Percentiles rank a stretch among this genome's conserved stretches.
Evolutionary conservation across 768 basidiomycete species (phyloP).

Genomic region (Amylocystis lapponica): DNA sequence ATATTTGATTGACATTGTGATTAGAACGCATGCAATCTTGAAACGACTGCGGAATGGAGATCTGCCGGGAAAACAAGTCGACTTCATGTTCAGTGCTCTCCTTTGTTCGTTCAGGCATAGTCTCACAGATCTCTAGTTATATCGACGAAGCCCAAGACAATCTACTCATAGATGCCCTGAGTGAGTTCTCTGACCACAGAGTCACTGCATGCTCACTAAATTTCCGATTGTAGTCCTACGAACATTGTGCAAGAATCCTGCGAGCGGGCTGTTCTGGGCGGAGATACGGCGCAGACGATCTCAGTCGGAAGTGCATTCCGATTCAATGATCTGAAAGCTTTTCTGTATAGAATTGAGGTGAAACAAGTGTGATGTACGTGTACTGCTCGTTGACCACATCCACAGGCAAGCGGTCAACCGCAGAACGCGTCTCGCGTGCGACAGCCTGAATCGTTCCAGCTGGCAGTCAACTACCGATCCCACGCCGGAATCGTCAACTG

Average conservation of each 20-base stretch:
- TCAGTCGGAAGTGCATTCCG: slow-evolving; percentile 66
- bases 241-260: slow-evolving; percentile 2
- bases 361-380: not conserved
- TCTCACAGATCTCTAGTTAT: slow-evolving; percentile 38
- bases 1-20: not conserved
- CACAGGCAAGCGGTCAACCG: not conserved
- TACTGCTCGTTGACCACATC: not conserved
- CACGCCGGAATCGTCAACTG: slow-evolving; percentile 73
- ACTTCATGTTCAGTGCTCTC: slow-evolving; percentile 45
- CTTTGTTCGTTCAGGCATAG: not conserved
- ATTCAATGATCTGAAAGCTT: slow-evolving; percentile 67
- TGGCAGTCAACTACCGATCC: slow-evolving; percentile 63
- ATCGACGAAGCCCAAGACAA: slow-evolving; percentile 69
- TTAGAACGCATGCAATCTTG: slow-evolving; percentile 49
- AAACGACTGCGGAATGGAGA: slow-evolving; percentile 24
- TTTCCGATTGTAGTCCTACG: slow-evolving; percentile 3
- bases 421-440: not conserved
- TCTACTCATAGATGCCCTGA: slow-evolving; percentile 53
- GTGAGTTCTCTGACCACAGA: slow-evolving; percentile 31
- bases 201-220: too few relatives aligned
- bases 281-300: slow-evolving; percentile 77
- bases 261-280: slow-evolving; percentile 20
- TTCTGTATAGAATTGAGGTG: slow-evolving; percentile 55
- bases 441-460: slow-evolving; percentile 42
- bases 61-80: slow-evolving; percentile 39